Evolutionary conservation across 768 basidiomycete genomes (phyloP).

Genomic region (Leccinum disarticulatum): DNA sequence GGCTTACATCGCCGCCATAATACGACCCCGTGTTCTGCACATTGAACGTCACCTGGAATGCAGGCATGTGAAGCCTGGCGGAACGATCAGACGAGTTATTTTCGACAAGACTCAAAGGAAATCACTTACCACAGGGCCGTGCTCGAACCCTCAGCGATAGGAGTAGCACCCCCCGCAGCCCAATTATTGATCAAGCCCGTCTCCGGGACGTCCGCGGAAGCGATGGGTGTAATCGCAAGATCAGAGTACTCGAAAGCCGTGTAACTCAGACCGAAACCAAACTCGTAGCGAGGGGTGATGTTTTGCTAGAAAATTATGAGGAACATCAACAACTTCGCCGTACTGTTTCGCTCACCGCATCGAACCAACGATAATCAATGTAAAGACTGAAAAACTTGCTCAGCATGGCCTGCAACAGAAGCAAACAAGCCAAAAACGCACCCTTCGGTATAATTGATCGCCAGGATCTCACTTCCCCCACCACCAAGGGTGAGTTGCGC

Average conservation of each 20-base stretch:
- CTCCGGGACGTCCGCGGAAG: slow-evolving; percentile 31
- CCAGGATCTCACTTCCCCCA: slow-evolving; percentile 30
- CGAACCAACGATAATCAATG: slow-evolving; percentile 75
- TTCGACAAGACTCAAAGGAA: neutral
- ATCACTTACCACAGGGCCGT: slow-evolving; percentile 59
- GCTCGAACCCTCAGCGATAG: slow-evolving; percentile 56
- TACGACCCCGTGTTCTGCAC: slow-evolving; percentile 63
- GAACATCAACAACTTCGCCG: neutral
- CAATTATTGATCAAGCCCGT: slow-evolving; percentile 44
- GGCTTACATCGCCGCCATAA: slow-evolving; percentile 63
- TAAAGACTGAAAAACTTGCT: slow-evolving; percentile 38
- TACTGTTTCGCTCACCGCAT: slow-evolving; percentile 48
- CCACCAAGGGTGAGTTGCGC: slow-evolving; percentile 38
- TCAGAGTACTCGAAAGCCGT: slow-evolving; percentile 73
- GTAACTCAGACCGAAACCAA: slow-evolving; percentile 89
- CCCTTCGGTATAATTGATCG: slow-evolving; percentile 65
- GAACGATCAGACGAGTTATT: neutral
- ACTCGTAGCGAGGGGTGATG: slow-evolving; percentile 81
- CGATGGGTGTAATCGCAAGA: slow-evolving; percentile 48
- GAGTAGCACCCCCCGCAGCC: slow-evolving; percentile 57
- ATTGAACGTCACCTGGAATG: slow-evolving; percentile 59
- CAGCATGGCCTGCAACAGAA: neutral
- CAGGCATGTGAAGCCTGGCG: slow-evolving; percentile 62
- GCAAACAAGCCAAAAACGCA: slow-evolving; percentile 4
- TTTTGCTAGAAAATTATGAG: slow-evolving; percentile 43